These are phyloP conservation scores for barrel medic (Medicago truncatula) DNA, from an alignment of 306 rosid species.

Conservation along the genomic window MtrunA17r5.0-ANR NC_053044.1:42722501-42723000, in stretches of 20 bases:
- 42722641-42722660: conserved; percentile 30
- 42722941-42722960: conserved; percentile 25
- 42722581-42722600: not conserved
- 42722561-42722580: not conserved
- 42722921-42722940: conserved; percentile 29
- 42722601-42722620: not conserved
- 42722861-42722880: conserved; percentile 29
- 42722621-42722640: not conserved
- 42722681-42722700: conserved; percentile 4
- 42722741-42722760: conserved; percentile 43
- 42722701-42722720: not conserved
- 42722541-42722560: not conserved
- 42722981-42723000: conserved; percentile 26
- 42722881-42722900: conserved; percentile 43
- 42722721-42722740: not conserved
- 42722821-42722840: conserved; percentile 28
- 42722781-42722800: conserved; percentile 34
- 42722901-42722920: conserved; percentile 17
- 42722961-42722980: conserved; percentile 1
- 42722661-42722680: conserved; percentile 34
- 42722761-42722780: conserved; percentile 38
- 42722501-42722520: not conserved
- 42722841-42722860: conserved; percentile 12
- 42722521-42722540: not conserved
- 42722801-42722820: conserved; percentile 22